Conservation (phyloP, 2,329 filamentous ascomycete species). For the Paecilomyces variotii region DNA sequence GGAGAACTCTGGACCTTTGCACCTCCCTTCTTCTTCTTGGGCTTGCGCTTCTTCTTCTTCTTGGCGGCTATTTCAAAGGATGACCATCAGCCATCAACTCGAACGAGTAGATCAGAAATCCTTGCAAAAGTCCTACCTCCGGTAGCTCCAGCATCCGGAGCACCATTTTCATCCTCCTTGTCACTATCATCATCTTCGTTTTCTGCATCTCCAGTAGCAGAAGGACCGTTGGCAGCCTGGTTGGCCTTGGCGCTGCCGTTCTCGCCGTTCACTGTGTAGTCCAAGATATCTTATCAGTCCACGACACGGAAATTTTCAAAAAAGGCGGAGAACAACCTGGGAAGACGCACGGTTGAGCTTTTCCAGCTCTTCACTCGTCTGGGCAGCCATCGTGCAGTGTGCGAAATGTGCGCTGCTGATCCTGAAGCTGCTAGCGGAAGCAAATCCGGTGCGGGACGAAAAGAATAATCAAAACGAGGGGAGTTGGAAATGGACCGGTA, state of each 20-base stretch:
- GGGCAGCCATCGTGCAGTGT: constrained; percentile 32
- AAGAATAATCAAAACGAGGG: not conserved
- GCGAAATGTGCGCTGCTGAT: not conserved
- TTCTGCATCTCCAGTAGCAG: constrained; percentile 41
- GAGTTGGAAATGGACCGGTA: not conserved
- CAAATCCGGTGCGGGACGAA: not conserved
- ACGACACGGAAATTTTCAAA: not conserved
- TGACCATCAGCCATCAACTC: not conserved
- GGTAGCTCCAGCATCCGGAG: constrained; percentile 28
- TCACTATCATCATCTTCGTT: constrained; percentile 49
- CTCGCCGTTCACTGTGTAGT: constrained; percentile 30
- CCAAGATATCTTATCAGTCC: constrained; percentile 14
- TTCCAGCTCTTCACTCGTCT: constrained; percentile 32
- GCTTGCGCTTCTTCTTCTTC: constrained; percentile 80
- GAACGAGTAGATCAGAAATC: not conserved
- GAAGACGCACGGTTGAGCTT: constrained; percentile 31
- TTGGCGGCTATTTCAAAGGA: constrained; percentile 38
- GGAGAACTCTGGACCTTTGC: constrained; percentile 68
- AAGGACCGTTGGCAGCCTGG: constrained; percentile 21
- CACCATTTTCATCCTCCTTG: constrained; percentile 41
- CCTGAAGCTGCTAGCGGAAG: constrained; percentile 6
- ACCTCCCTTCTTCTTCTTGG: constrained; percentile 55
- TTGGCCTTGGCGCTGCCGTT: constrained; percentile 27
- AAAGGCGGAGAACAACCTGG: not conserved
- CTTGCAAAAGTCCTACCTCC: constrained; percentile 21